A percentile compares a stretch with the other conserved stretches of the same genome.
Conservation (phyloP, 2,329 filamentous ascomycete species). For the Exserohilum rostratum region DNA sequence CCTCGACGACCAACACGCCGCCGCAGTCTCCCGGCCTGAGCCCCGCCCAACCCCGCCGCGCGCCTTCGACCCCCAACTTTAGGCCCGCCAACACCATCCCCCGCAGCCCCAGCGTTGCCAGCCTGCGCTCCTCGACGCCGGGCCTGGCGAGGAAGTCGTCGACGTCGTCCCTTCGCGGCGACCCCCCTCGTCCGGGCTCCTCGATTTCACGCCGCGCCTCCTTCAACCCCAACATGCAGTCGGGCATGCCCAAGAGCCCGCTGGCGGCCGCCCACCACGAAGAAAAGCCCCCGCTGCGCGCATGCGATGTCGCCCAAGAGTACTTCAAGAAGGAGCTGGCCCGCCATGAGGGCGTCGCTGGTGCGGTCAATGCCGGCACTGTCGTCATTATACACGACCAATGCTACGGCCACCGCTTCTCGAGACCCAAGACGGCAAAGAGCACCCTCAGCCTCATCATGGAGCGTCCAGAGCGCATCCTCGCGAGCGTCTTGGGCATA, state of each 20-base stretch:
- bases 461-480: constrained; percentile 88
- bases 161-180: constrained; percentile 51
- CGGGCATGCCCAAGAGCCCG: constrained; percentile 50
- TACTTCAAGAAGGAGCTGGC: constrained; percentile 74
- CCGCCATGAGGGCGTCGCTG: constrained; percentile 59
- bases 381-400: constrained; percentile 89
- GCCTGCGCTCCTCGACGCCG: constrained; percentile 49
- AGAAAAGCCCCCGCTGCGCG: constrained; percentile 54
- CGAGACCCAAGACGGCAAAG: constrained; percentile 78
- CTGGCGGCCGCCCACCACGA: constrained; percentile 45
- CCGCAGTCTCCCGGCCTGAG: constrained; percentile 16
- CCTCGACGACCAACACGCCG: constrained; percentile 13
- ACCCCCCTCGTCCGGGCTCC: constrained; percentile 38
- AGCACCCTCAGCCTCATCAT: constrained; percentile 79
- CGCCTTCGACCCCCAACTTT: constrained; percentile 37
- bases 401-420: constrained; percentile 93
- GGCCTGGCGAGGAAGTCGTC: constrained; percentile 52
- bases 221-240: constrained; percentile 50
- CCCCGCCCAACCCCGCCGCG: constrained; percentile 33
- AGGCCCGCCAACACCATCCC: constrained; percentile 43
- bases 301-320: constrained; percentile 66
- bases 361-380: constrained; percentile 61
- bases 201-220: constrained; percentile 52
- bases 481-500: constrained; percentile 80
- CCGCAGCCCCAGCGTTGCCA: constrained; percentile 53